Evolutionary conservation across 345 rosid genomes (phyloP), one percentile per base, ranked within the genome.

Genomic region (Melaleuca quinquenervia): DNA sequence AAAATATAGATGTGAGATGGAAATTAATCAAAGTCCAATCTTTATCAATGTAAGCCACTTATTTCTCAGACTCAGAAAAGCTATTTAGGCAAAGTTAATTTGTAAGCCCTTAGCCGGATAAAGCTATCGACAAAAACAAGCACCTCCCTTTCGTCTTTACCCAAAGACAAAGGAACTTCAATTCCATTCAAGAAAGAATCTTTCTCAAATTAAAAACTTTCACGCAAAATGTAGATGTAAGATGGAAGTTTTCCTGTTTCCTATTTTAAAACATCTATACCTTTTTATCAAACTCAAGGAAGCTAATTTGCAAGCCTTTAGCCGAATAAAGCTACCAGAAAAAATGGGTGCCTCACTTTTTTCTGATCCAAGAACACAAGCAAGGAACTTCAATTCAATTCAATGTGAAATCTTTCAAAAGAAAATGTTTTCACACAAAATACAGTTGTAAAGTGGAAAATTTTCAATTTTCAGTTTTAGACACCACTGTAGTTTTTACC

Each of bases 241-340:
- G 20, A 53, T 53, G n/a, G n/a, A n/a, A n/a, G n/a, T n/a, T n/a
- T 53, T 53, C 55, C 53, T 16, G 20, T 52, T 52, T 52, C 24
- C 20, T 0, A 21, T 53, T 53, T 53, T n/a, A n/a, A n/a, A n/a
- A n/a, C n/a, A n/a, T n/a, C n/a, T n/a, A n/a, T n/a, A n/a, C n/a
- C n/a, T 20, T 5, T 53, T 7, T 20, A 9, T 0, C 1, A 7
- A 0, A 24, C 56, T 53, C 1, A 53, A 0, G 21, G 21, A 20
- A 53, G 24, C 24, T 20, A 53, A 6, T 53, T 53, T 53, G 24
- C 55, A 53, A 53, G 11, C 56, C 26, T 20, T 20, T 20, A 53
- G 56, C 0, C 21, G 56, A 53, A 20, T 53, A 20, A 53, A 53
- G 24, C 24, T 53, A 53, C 20, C 11, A 0, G 0, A 16, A 52